Base-by-base conservation (phyloP, 257 asterid species). In the Gentiana straminea region DNA sequence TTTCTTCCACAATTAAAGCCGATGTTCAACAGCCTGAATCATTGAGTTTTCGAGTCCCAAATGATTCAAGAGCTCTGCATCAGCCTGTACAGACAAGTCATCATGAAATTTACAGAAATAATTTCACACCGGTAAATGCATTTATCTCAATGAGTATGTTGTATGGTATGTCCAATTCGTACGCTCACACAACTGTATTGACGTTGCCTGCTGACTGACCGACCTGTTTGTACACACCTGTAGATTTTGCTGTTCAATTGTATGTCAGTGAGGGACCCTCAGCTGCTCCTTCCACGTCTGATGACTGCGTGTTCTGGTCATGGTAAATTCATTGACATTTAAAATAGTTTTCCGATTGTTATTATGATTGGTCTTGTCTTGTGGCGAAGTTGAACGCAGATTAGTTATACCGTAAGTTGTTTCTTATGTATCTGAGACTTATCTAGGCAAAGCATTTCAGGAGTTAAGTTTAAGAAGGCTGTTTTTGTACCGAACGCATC, bases 191-290 rank as follows among this genome's bases (percentile, higher is more conserved):
- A 41, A 41, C 9, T 41, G 46, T 7, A 41, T 41, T 41, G 46
- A 41, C 46, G 9, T 7, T 41, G 46, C 6, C 9, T 15, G 24
- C 24, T 15, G 24, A 15, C 24, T 15, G 9, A 41, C 46, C 9
- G 46, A 69, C 61, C 45, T 41, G 57, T 75, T 15, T 35, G 43
- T 51, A 35, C 35, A 12, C 39, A 35, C 48, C 24, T 83, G 92
- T 97, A 91, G 98, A 84, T 91, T 71, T 65, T 91, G 79, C 64
- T 91, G 82, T 87, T 91, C 86, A 91, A 91, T 55, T 91, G 98
- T 73, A 91, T 87, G 98, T 75, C 98, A 1, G 93, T 91, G 67
- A 79, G 98, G 74, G 95, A 91, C 68, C 98, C 97, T 47, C 93
- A 85, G 64, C 60, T 85, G 60, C 97, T 87, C 56, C 95, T 91